Percentiles rank a stretch among this genome's conserved stretches.
phyloP scores from a whole-genome alignment of 2,329 filamentous ascomycete genomes.

The Ophiostoma fasciatum region DNA sequence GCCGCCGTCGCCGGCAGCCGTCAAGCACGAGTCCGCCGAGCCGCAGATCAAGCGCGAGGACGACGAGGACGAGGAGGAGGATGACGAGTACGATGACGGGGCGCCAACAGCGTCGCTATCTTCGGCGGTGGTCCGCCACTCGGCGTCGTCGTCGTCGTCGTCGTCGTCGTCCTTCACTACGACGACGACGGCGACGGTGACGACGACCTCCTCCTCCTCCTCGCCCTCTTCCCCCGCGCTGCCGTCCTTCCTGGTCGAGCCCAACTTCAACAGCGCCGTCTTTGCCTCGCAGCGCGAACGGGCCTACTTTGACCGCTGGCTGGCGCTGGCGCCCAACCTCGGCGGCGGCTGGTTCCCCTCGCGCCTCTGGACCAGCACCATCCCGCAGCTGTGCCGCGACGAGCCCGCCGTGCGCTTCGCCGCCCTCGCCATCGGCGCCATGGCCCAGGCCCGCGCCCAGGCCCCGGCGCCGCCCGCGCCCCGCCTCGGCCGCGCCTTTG shows the following conservation, averaged over 20 bases:
- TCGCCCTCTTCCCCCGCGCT: neutral
- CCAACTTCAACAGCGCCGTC: conserved; percentile 7
- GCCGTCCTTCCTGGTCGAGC: conserved; percentile 5
- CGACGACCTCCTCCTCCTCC: neutral
- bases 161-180: neutral
- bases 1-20: too few species aligned
- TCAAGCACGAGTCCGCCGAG: too few species aligned
- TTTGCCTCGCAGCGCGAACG: conserved; percentile 13
- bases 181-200: too few species aligned
- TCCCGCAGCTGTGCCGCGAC: conserved; percentile 20
- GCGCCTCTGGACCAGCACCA: conserved; percentile 20
- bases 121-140: too few species aligned
- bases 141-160: neutral
- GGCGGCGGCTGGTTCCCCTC: conserved; percentile 19
- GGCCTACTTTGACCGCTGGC: conserved; percentile 17
- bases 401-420: conserved; percentile 22
- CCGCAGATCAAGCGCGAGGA: conserved; percentile 2
- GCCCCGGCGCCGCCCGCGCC: too few species aligned
- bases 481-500: too few species aligned
- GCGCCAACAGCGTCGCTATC: too few species aligned
- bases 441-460: conserved; percentile 14
- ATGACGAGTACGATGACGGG: neutral
- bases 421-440: conserved; percentile 22
- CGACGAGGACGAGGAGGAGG: neutral
- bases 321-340: conserved; percentile 12